These are phyloP conservation scores for Vigna hirtella DNA, from an alignment of 306 rosid genomes.

Conservation along the genomic window DNA sequence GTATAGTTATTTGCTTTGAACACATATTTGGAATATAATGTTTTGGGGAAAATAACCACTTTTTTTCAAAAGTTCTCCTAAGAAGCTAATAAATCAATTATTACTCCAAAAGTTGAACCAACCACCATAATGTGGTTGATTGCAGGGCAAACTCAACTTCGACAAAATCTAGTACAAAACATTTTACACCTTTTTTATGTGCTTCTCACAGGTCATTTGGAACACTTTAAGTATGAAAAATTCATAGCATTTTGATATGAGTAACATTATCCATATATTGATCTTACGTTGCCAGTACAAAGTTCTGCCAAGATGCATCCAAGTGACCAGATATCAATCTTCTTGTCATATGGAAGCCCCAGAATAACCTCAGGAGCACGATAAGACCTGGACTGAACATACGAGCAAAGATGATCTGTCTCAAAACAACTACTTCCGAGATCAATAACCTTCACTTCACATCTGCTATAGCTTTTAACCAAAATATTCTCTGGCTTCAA, in stretches of 20 bases:
- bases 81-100: background rate
- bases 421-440: constrained; percentile 99
- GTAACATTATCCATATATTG: constrained; percentile 29
- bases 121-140: background rate
- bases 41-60: background rate
- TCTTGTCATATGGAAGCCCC: constrained; percentile 95
- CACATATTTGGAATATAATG: background rate
- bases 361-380: constrained; percentile 99
- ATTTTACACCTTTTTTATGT: background rate
- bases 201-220: background rate
- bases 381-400: constrained; percentile 98
- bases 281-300: constrained; percentile 95
- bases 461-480: constrained; percentile 98
- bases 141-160: constrained; percentile 2
- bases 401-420: constrained; percentile 98
- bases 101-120: background rate
- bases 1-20: background rate
- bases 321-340: constrained; percentile 99
- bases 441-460: constrained; percentile 99
- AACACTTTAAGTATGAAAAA: constrained; percentile 2
- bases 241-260: constrained; percentile 19
- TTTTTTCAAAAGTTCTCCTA: background rate
- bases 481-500: constrained; percentile 97
- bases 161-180: background rate
- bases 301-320: constrained; percentile 99